Conservation (phyloP, 345 rosid species). For the Hibiscus trionum region DNA sequence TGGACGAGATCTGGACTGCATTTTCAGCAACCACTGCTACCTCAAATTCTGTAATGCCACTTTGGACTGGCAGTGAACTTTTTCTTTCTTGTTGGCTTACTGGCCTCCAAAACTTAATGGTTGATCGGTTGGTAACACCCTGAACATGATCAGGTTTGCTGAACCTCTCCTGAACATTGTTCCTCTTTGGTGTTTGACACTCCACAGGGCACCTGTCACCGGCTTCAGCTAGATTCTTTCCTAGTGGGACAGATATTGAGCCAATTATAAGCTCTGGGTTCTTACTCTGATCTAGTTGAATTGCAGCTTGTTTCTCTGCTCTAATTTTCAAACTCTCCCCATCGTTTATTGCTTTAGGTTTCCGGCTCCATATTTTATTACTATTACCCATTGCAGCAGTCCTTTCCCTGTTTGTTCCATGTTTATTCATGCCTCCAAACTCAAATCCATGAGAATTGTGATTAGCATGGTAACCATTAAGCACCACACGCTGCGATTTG, state of each 20-base stretch:
- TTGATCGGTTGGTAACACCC: constrained; percentile 12
- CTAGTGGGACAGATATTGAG: constrained; percentile 66
- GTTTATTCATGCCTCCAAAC: constrained; percentile 43
- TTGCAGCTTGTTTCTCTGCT: constrained; percentile 37
- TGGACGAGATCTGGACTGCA: background rate
- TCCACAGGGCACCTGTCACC: constrained; percentile 29
- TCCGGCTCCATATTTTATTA: constrained; percentile 74
- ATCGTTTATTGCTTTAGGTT: constrained; percentile 42
- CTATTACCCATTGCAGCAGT: constrained; percentile 28
- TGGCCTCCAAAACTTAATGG: constrained; percentile 29
- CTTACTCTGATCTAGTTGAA: constrained; percentile 37
- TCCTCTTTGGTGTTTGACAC: constrained; percentile 38
- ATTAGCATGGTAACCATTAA: constrained; percentile 38
- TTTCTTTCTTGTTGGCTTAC: constrained; percentile 30
- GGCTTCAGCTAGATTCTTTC: constrained; percentile 25
- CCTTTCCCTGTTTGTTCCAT: constrained; percentile 47
- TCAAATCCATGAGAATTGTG: constrained; percentile 36
- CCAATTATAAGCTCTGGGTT: constrained; percentile 67
- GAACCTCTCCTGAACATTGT: constrained; percentile 28
- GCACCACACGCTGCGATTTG: constrained; percentile 37
- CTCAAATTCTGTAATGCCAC: constrained; percentile 13
- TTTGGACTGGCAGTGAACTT: constrained; percentile 14
- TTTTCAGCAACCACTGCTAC: constrained; percentile 10
- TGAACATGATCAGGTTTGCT: constrained; percentile 17
- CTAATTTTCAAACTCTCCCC: constrained; percentile 25